phyloP scores from a whole-genome alignment of 2,329 filamentous ascomycete species.

The Colletotrichum shisoi region DNA sequence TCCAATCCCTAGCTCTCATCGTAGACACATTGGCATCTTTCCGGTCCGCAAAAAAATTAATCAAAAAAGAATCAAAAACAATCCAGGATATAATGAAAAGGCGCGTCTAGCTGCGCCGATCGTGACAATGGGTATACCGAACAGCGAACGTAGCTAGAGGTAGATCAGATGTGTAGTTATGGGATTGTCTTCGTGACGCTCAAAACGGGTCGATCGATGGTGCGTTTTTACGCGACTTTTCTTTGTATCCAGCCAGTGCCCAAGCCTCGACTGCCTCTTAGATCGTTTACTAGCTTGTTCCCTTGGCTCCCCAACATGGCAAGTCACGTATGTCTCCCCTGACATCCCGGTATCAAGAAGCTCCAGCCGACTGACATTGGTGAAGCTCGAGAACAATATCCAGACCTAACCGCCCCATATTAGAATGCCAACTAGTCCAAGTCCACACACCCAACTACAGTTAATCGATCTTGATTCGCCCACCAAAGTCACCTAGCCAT shows the following conservation, averaged over 20 bases:
- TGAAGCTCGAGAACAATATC: background rate
- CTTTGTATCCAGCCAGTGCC: background rate
- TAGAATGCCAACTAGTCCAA: background rate
- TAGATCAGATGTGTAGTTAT: background rate
- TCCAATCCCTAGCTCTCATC: no score
- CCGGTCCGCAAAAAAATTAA: no score
- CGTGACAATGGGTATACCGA: no score
- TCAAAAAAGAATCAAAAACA: no score
- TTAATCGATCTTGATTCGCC: background rate
- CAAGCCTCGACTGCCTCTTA: background rate
- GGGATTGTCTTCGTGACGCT: background rate
- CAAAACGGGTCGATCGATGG: background rate
- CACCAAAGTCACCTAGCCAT: slow-evolving; percentile 41
- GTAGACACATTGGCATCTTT: no score
- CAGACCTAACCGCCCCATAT: background rate
- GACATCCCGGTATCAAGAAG: background rate
- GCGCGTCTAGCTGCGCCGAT: no score
- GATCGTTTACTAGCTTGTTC: background rate
- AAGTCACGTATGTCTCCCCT: no score
- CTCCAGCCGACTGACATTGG: background rate
- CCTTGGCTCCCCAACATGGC: background rate
- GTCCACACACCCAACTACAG: background rate
- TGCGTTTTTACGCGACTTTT: background rate
- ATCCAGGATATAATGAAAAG: no score
- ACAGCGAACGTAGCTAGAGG: no score